Conservation (phyloP, 257 asterid genomes). For the Gardenia jasminoides region DNA sequence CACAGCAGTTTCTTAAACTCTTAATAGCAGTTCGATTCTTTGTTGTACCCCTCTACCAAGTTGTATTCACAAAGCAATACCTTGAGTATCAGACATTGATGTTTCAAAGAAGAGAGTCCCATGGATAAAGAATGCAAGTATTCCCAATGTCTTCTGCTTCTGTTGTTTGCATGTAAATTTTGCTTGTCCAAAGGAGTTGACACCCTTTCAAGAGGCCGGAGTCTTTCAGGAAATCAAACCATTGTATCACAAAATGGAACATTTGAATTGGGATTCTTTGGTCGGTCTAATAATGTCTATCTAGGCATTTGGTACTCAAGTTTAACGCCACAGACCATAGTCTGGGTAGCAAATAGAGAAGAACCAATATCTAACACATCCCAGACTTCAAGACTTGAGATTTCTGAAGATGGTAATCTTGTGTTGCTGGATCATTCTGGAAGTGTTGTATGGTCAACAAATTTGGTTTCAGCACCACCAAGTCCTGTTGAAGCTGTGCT, state of each 20-base stretch:
- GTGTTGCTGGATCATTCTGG: conserved; percentile 18
- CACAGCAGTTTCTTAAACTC: too few species aligned
- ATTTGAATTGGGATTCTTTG: conserved; percentile 47
- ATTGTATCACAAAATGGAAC: conserved; percentile 29
- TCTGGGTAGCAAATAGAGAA: conserved; percentile 44
- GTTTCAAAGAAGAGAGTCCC: neutral
- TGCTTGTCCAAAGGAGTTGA: conserved; percentile 19
- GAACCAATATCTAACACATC: conserved; percentile 4
- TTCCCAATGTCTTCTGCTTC: conserved; percentile 1
- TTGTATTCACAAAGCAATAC: too few species aligned
- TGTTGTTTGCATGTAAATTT: conserved; percentile 3
- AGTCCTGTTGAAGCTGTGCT: conserved; percentile 33
- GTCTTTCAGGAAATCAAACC: conserved; percentile 27
- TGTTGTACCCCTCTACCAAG: neutral
- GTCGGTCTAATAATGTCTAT: conserved; percentile 12
- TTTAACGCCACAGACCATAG: conserved; percentile 14
- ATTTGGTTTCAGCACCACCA: conserved; percentile 11
- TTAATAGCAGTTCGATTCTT: too few species aligned
- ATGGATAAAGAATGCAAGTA: neutral
- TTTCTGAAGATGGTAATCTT: conserved; percentile 29
- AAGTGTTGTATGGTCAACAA: conserved; percentile 30
- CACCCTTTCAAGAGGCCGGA: conserved; percentile 27
- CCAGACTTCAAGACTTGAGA: neutral
- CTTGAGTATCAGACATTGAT: neutral
- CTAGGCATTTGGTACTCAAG: conserved; percentile 40